Base-by-base conservation (phyloP, 768 basidiomycete genomes). In the Phylloporus arenicola region DNA sequence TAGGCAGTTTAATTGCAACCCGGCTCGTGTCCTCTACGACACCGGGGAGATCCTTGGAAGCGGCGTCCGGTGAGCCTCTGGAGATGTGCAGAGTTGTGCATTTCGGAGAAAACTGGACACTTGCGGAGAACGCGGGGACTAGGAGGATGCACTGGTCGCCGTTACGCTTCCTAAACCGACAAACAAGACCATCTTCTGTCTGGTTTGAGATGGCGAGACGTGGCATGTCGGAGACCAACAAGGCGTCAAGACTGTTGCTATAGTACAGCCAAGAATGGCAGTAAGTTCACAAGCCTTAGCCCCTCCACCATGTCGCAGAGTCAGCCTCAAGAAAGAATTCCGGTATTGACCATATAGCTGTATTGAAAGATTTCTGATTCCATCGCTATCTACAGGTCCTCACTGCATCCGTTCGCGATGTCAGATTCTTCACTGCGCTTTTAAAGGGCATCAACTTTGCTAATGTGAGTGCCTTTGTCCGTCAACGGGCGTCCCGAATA, bases 381-480 rank as follows among this genome's bases (percentile, higher is more conserved):
- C 16, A 14, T 25, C 12, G 13, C 13, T 17, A 17, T 43, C 10
- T 7, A 45, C 37, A 79, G 75, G 77, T 89, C n/a, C 70, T 91
- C 38, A 78, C 75, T 47, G 83, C 85, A 6, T 86, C 85, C 37
- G 77, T 86, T 1, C 79, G 85, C 57, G 92, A 95, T 69, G 82
- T 96, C 43, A 80, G 90, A 46, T 86, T 88, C 59, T 82, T 96
- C 48, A 74, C 85, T 9, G 73, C 83, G 16, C 73, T 96, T 17
- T 72, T 97, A 22, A 81, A 88, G 54, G 89, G 91, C 8, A 83
- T 96, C 45, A 86, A 80, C 59, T 87, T 96, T 65, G 72, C 75
- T 30, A 85, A 85, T 60, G 93, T 92, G 67, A 70, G 84, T 65
- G 34, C 45, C 20, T 25, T 13, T 27, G 43, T 45, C 41, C 35